Percentiles rank a stretch among this genome's conserved stretches.
Evolutionary conservation across 2,329 filamentous ascomycete genomes (phyloP).

Genomic region (Ceratocystis huliohia): DNA sequence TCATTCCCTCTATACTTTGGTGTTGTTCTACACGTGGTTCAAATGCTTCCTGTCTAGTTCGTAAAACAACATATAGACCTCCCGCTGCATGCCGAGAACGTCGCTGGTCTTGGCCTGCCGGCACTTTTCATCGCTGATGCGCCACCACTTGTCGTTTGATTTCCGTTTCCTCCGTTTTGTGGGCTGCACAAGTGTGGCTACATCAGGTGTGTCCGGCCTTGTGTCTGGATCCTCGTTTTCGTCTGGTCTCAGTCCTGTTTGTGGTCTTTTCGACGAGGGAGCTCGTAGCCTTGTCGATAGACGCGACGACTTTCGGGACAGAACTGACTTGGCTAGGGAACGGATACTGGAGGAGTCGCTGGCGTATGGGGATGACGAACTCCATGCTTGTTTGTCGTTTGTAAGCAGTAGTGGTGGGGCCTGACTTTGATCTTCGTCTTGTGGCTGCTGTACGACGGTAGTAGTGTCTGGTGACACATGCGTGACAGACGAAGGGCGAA

Average conservation of each 20-base stretch:
- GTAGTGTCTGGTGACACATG: neutral
- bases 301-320: constrained; percentile 36
- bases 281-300: constrained; percentile 12
- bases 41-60: constrained; percentile 50
- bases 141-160: constrained; percentile 77
- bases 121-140: constrained; percentile 93
- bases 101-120: constrained; percentile 89
- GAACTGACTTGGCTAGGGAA: constrained; percentile 44
- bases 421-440: neutral
- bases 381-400: constrained; percentile 33
- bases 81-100: constrained; percentile 82
- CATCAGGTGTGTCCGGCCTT: neutral
- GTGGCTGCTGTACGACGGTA: constrained; percentile 17
- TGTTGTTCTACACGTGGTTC: constrained; percentile 27
- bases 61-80: constrained; percentile 94
- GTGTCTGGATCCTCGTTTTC: neutral
- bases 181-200: neutral
- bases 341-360: constrained; percentile 35
- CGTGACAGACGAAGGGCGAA: constrained; percentile 27
- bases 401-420: constrained; percentile 1
- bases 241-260: neutral
- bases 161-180: constrained; percentile 27
- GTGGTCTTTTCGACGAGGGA: neutral
- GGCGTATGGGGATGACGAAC: neutral
- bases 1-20: neutral